Conservation (phyloP, 75 land plant species). For the Pinus albicaulis region DNA sequence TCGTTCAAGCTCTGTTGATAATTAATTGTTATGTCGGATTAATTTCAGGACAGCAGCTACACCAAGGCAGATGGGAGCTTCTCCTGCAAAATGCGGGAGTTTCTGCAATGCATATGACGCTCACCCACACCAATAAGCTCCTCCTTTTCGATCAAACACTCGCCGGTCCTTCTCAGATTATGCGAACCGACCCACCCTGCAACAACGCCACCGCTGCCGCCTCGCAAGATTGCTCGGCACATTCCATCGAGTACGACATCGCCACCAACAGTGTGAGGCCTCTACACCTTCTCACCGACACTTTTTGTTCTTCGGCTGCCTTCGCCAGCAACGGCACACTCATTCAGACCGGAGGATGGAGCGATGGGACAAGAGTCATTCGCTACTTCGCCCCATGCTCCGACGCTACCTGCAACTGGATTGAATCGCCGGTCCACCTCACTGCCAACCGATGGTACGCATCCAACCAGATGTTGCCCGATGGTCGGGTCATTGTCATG, state of each 20-base stretch:
- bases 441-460: constrained; percentile 29
- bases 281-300: constrained; percentile 54
- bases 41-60: background rate
- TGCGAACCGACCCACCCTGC: constrained; percentile 19
- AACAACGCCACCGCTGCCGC: constrained; percentile 15
- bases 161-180: constrained; percentile 41
- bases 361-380: constrained; percentile 34
- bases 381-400: constrained; percentile 39
- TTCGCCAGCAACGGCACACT: constrained; percentile 58
- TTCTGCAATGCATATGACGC: constrained; percentile 76
- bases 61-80: constrained; percentile 40
- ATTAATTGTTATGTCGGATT: too few relatives aligned
- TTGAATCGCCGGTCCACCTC: constrained; percentile 25
- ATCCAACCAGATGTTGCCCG: constrained; percentile 58
- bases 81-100: constrained; percentile 54
- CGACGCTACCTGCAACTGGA: constrained; percentile 27
- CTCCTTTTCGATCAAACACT: constrained; percentile 60
- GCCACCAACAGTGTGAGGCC: constrained; percentile 37
- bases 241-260: constrained; percentile 49
- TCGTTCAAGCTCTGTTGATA: too few relatives aligned
- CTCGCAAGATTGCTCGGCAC: constrained; percentile 65
- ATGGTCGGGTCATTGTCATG: constrained; percentile 44
- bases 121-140: constrained; percentile 52
- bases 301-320: constrained; percentile 80
- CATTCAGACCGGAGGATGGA: constrained; percentile 68